Conservation (phyloP, 768 basidiomycete species). For the Gymnopilus junonius region DNA sequence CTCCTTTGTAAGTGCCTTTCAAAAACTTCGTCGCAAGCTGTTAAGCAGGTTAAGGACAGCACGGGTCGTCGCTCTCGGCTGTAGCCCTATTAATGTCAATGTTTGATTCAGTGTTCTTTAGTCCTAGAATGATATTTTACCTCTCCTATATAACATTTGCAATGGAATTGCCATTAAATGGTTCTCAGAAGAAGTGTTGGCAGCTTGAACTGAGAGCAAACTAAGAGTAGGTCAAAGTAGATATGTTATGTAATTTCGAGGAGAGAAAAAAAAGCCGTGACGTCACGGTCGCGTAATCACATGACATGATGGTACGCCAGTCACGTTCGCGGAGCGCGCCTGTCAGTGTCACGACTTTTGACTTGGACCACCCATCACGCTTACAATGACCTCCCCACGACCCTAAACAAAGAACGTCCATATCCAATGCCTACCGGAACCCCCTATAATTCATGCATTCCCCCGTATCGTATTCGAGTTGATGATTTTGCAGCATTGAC, state of each 20-base stretch:
- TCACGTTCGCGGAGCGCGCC: background rate
- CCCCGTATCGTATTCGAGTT: conserved; percentile 83
- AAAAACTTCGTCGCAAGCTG: too few species aligned
- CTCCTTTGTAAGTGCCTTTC: background rate
- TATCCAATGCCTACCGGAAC: conserved; percentile 72
- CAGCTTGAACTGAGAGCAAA: too few species aligned
- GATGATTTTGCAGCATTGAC: conserved; percentile 70
- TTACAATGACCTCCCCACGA: background rate
- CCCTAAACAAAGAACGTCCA: background rate
- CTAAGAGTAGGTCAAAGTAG: too few species aligned
- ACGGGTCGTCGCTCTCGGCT: conserved; percentile 35
- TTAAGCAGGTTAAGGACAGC: conserved; percentile 8
- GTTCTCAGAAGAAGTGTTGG: too few species aligned
- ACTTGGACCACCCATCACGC: conserved; percentile 3
- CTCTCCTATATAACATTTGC: too few species aligned
- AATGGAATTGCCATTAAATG: too few species aligned
- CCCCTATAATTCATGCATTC: conserved; percentile 75
- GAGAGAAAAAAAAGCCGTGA: background rate
- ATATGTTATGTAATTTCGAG: too few species aligned
- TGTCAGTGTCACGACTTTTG: background rate
- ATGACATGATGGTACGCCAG: background rate
- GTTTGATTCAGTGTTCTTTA: conserved; percentile 17
- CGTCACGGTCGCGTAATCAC: background rate
- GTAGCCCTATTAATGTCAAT: conserved; percentile 32
- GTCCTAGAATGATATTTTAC: background rate